A percentile compares a stretch with the other conserved stretches of the same genome.
phyloP scores from a whole-genome alignment of 1,284 basidiomycete species.

The Phylloporus sp. region DNA sequence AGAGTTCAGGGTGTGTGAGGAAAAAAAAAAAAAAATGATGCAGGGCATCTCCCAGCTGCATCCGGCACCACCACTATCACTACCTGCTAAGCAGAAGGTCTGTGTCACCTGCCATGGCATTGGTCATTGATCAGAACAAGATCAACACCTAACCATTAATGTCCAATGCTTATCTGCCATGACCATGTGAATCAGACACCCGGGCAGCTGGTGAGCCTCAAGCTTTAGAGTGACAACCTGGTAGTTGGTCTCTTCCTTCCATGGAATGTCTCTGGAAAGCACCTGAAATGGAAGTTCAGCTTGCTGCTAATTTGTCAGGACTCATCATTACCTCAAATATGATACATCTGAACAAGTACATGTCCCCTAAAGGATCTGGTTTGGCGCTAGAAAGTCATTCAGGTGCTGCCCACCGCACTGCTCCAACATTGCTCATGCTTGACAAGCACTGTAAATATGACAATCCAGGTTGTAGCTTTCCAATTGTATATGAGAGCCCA shows the following conservation, averaged over 20 bases:
- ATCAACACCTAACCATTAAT: constrained; percentile 11
- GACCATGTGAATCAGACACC: neutral
- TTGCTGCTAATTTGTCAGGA: neutral
- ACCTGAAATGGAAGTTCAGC: constrained; percentile 1
- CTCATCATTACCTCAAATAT: constrained; percentile 13
- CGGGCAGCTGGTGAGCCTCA: neutral
- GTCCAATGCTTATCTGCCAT: constrained; percentile 2
- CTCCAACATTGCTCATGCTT: neutral
- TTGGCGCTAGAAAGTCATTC: constrained; percentile 2
- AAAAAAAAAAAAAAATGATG: no score
- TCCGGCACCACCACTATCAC: no score
- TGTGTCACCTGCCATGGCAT: neutral
- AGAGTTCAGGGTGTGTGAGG: no score
- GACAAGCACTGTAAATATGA: constrained; percentile 12
- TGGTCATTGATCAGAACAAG: neutral
- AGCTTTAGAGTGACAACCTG: constrained; percentile 12
- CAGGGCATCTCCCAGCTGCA: no score
- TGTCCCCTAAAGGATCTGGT: constrained; percentile 3
- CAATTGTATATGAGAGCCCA: constrained; percentile 2
- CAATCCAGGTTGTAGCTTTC: constrained; percentile 7
- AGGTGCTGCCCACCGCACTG: neutral
- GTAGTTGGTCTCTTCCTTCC: constrained; percentile 3
- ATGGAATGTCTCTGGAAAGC: constrained; percentile 15
- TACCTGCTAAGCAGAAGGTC: neutral
- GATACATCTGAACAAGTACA: constrained; percentile 12